Evolutionary conservation across 495 filamentous ascomycete genomes (phyloP).

Genomic region (Cladorrhinum samala): DNA sequence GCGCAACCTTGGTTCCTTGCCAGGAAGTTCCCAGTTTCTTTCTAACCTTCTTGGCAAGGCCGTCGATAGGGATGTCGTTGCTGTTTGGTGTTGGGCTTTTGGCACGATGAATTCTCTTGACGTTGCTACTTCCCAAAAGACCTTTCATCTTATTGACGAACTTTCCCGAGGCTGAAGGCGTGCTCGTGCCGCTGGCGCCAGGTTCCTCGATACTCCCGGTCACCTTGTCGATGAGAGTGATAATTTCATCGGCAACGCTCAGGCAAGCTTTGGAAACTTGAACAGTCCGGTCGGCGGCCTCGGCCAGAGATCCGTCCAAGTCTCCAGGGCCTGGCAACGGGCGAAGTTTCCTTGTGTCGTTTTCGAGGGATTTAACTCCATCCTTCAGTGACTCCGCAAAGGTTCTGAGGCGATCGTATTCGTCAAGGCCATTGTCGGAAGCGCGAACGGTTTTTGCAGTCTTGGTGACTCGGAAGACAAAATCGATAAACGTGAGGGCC

Average conservation of each 20-base stretch:
- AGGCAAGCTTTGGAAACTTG: neutral
- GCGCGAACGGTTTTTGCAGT: neutral
- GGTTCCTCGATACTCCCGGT: neutral
- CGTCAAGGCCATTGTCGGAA: neutral
- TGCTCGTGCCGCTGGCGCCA: neutral
- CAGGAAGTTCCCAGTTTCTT: neutral
- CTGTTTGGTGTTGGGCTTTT: neutral
- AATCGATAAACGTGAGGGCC: neutral
- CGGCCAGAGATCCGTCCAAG: neutral
- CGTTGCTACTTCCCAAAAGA: too few species aligned
- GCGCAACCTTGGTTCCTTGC: neutral
- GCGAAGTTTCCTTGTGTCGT: neutral
- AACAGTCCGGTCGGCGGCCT: neutral
- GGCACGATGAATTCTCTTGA: too few species aligned
- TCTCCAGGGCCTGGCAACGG: neutral
- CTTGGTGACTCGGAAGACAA: neutral
- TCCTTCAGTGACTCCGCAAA: neutral
- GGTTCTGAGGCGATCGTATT: neutral
- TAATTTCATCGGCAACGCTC: neutral
- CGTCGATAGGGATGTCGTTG: neutral
- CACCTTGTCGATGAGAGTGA: neutral
- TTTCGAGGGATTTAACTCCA: neutral
- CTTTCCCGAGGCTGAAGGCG: neutral
- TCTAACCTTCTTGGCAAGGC: neutral
- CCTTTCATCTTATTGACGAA: neutral